Base-by-base conservation (phyloP, 2,329 filamentous ascomycete species). In the Fusarium newnesense region DNA sequence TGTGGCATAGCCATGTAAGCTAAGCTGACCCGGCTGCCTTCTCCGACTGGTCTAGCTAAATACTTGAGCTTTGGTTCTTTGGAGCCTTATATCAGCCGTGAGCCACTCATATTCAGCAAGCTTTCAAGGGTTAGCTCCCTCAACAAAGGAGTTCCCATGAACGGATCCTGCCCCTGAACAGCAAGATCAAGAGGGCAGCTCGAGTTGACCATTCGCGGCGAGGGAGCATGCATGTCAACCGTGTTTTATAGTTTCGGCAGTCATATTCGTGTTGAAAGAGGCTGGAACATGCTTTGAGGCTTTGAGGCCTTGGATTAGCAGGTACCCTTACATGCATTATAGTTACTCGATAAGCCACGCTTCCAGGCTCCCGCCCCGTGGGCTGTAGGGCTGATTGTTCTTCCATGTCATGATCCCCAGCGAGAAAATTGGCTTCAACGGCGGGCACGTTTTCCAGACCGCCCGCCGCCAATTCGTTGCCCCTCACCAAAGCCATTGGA, bases 341-440 rank as follows among this genome's bases (percentile, higher is more conserved):
- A 24, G 24, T 24, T 24, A 26, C n/a, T 34, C 24, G 42, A 28
- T 21, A 34, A 60, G 44, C 44, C 39, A 66, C 40, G 30, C 42
- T 36, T n/a, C 32, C 49, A 52, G 49, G 49, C 32, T 36, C 32
- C 57, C 19, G 44, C 47, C 50, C 62, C 36, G 46, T 62, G 63
- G 73, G 68, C 71, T 69, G 58, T 77, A 77, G 73, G 75, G 75
- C 75, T 77, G 75, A 76, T 61, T 52, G 37, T 40, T 21, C 60
- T 39, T 52, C 57, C 58, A 39, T 49, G 53, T 49, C 36, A 43
- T 46, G 56, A 43, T 16, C 34, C 34, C 47, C 30, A 36, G 44
- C 34, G 19, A 32, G 34, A 60, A 60, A 67, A 63, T 59, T 65
- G 67, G 63, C 47, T 66, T 46, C 69, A 57, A 62, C 50, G 47